phyloP scores from a whole-genome alignment of 352 stramenopile species.

The Albugo laibachii region DNA sequence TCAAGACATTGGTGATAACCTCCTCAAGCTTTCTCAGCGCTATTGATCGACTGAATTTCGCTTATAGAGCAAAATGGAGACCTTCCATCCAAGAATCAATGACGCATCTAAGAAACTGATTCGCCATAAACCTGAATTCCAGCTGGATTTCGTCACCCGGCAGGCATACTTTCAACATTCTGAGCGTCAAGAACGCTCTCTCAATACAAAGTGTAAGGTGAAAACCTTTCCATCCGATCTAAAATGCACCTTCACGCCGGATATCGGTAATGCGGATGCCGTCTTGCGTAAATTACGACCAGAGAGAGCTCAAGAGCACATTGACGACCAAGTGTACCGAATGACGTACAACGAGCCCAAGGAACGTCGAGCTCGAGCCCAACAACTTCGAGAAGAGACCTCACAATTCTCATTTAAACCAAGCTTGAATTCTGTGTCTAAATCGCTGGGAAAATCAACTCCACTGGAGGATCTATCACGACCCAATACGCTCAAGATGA shows the following conservation, averaged over 20 bases:
- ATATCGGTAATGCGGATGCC: constrained; percentile 52
- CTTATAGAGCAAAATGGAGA: constrained; percentile 7
- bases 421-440: constrained; percentile 54
- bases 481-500: background rate
- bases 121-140: constrained; percentile 43
- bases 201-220: constrained; percentile 12
- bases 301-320: constrained; percentile 33
- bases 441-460: constrained; percentile 25
- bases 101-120: constrained; percentile 28
- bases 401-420: constrained; percentile 54
- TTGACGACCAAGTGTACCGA: constrained; percentile 32
- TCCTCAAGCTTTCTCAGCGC: no score
- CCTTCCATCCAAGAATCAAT: constrained; percentile 39
- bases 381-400: constrained; percentile 27
- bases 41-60: no score
- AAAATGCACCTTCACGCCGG: constrained; percentile 47
- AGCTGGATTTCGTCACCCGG: constrained; percentile 50
- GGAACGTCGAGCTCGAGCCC: constrained; percentile 32
- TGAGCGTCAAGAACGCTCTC: constrained; percentile 8
- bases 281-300: constrained; percentile 46
- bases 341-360: constrained; percentile 47
- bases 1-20: no score
- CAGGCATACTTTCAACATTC: constrained; percentile 46
- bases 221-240: constrained; percentile 22
- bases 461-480: constrained; percentile 22